Evolutionary conservation across 306 rosid species (phyloP), one percentile per base, ranked within the genome.

Genomic region (Citrullus amarus): DNA sequence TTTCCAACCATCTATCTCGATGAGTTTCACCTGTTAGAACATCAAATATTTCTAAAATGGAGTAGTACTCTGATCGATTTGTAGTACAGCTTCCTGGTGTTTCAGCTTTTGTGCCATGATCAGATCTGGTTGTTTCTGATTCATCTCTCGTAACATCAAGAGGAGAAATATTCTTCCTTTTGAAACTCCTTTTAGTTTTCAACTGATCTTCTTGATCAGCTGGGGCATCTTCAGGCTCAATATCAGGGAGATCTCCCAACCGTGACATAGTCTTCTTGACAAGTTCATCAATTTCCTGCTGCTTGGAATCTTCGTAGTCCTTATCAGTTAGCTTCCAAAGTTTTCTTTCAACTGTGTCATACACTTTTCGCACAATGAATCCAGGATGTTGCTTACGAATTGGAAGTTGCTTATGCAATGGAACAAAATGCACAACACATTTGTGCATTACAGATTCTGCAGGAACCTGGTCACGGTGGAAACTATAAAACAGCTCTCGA

Each of bases 401-500:
- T 9, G 97, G 99, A 76, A 93, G 90, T 87, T 93, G 97, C 87
- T 92, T 96, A 80, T 93, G 81, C 50, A 79, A 22, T 6, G 98
- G 99, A 87, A 96, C 88, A 86, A 96, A 96, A 83, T 96, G 98
- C 51, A 90, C 96, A 34, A 90, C 88, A 59, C 99, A 96, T 86
- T 86, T 96, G 66, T 96, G 99, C 99, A 96, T 92, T 32, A 96
- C 91, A 53, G 99, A 86, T 83, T 96, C 99, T 0, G 98, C 99
- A 46, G 99, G 99, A 80, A 91, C 91, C 61, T 96, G 93, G 53
- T 96, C 99, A 12, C 91, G 96, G 81, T 96, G 99, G 80, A 96
- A 96, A 82, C 99, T 96, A 66, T 96, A 96, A 88, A 96, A 96
- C 58, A 96, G 88, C 85, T 92, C 97, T 86, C 94, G 91, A 4